Base-by-base conservation (phyloP, 345 rosid species). In the Lepidium sativum region DNA sequence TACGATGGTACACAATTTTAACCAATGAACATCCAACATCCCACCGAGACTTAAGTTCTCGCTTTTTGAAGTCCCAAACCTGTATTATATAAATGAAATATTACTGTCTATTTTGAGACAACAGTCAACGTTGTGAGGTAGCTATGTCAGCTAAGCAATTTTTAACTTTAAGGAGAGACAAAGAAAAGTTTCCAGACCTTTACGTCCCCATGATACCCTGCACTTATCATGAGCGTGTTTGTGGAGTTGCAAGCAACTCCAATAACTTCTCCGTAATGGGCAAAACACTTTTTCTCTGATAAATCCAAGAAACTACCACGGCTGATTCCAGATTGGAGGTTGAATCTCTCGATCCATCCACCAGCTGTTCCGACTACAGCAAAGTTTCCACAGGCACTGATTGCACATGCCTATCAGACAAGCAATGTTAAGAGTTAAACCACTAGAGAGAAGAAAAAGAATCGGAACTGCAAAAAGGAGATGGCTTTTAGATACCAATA, bases 181-280 rank as follows among this genome's bases (percentile, higher is more conserved):
- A 29, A 7, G 9, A 20, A 40, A 72, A 13, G 9, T 40, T 71
- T 41, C 23, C 54, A 45, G 25, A 76, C 97, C 96, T 94, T 94
- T 32, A 90, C 62, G 63, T 88, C 97, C 35, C 97, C 97, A 77
- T 77, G 83, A 68, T 83, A 94, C 54, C 99, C 97, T 6, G 88
- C 92, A 81, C 99, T 94, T 63, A 94, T 90, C 92, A 94, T 78
- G 57, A 82, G 81, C 48, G 92, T 81, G 74, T 94, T 90, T 62
- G 97, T 88, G 42, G 97, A 84, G 80, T 94, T 97, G 60, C 97
- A 90, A 63, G 91, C 96, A 75, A 94, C 86, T 76, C 96, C 99
- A 69, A 85, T 81, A 45, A 90, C 96, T 80, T 82, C 91, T 9
- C 89, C 90, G 16, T 79, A 73, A 74, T 90, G 97, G 32, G 97